Percentiles rank a stretch among this genome's conserved stretches.
Conservation (phyloP, 257 asterid species). For the Plantago major region DNA sequence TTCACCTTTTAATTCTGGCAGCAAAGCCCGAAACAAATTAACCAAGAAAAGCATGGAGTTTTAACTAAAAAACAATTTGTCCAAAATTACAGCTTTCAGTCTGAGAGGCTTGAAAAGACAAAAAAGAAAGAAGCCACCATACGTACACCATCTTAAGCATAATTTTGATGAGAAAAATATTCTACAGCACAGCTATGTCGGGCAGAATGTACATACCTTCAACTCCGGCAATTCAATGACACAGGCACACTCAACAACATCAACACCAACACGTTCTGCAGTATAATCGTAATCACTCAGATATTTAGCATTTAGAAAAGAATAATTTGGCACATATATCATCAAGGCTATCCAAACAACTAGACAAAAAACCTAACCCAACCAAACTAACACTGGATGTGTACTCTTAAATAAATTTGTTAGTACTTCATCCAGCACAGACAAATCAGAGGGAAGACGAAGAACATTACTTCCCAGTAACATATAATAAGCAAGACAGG, state of each 20-base stretch:
- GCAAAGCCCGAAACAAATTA: no score
- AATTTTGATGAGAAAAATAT: no score
- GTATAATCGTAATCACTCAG: constrained; percentile 22
- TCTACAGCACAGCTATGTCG: background rate
- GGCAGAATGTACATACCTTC: constrained; percentile 46
- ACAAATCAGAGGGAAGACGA: background rate
- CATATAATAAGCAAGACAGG: background rate
- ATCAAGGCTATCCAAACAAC: constrained; percentile 1
- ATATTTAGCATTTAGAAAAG: constrained; percentile 2
- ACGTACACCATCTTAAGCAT: no score
- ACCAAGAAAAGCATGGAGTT: no score
- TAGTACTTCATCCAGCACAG: background rate
- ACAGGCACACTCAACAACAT: constrained; percentile 86
- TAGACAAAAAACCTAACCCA: background rate
- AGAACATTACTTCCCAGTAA: background rate
- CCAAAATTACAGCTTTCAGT: no score
- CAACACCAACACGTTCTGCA: constrained; percentile 82
- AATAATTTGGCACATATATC: background rate
- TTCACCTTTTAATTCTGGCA: no score
- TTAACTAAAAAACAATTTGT: no score
- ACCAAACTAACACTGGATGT: background rate
- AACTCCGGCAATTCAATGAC: constrained; percentile 79
- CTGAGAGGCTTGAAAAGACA: no score
- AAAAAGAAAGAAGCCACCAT: no score
- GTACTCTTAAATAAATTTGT: background rate